phyloP scores from a whole-genome alignment of 805 yeast genomes.

The Saccharomycopsis babjevae region DNA sequence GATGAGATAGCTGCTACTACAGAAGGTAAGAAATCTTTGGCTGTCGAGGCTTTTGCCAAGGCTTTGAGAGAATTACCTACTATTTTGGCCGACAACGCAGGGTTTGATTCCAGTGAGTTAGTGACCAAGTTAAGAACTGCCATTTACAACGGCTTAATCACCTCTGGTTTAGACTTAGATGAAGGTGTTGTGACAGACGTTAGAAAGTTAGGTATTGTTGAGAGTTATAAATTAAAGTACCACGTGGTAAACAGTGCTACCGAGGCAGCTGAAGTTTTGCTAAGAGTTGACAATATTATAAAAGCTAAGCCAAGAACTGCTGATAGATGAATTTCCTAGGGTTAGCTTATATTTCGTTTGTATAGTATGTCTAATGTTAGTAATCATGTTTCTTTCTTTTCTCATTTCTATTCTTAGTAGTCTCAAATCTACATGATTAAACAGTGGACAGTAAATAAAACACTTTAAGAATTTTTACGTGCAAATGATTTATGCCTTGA shows the following conservation, averaged over 20 bases:
- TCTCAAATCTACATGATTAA: too few species aligned
- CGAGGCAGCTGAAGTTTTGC: conserved; percentile 95
- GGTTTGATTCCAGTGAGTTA: conserved; percentile 86
- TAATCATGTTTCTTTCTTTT: too few species aligned
- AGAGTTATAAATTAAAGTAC: conserved; percentile 80
- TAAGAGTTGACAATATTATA: conserved; percentile 93
- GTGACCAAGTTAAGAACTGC: conserved; percentile 85
- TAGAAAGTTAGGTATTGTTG: conserved; percentile 89
- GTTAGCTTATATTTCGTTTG: background rate
- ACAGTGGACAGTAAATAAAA: too few species aligned
- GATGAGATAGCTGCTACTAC: conserved; percentile 86
- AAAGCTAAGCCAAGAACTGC: conserved; percentile 98
- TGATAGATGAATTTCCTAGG: conserved; percentile 38
- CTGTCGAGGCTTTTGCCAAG: conserved; percentile 87
- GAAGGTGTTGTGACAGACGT: conserved; percentile 83
- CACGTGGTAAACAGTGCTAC: conserved; percentile 93
- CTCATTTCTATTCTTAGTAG: too few species aligned
- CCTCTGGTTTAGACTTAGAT: conserved; percentile 84
- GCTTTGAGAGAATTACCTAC: conserved; percentile 94
- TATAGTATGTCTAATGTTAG: background rate
- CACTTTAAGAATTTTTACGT: too few species aligned
- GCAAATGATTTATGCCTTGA: too few species aligned
- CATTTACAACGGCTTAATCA: conserved; percentile 82
- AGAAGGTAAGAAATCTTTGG: conserved; percentile 86
- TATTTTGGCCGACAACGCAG: conserved; percentile 94